Percentiles rank a stretch among this genome's conserved stretches.
Evolutionary conservation across 2,329 filamentous ascomycete species (phyloP).

Genomic region (Lanzia echinophila): DNA sequence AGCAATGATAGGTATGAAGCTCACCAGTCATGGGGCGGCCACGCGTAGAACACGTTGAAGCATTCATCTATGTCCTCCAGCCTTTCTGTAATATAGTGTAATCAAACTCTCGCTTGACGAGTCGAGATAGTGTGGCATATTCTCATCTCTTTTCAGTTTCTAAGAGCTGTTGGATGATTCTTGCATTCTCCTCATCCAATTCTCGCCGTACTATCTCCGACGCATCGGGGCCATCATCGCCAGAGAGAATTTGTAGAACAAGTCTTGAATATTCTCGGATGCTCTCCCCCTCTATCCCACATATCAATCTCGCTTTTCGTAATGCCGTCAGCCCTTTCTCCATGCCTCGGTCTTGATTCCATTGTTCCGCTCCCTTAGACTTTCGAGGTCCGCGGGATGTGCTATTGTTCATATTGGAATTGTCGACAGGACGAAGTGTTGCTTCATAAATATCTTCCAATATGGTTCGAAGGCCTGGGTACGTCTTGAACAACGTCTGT

Average conservation of each 20-base stretch:
- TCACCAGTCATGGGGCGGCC: background rate
- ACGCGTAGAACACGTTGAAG: background rate
- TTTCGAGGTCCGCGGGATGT: slow-evolving; percentile 2
- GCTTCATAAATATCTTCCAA: slow-evolving; percentile 44
- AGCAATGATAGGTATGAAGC: background rate
- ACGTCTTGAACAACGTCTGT: slow-evolving; percentile 44
- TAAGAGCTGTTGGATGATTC: slow-evolving; percentile 44
- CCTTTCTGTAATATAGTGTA: background rate
- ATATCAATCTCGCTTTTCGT: slow-evolving; percentile 42
- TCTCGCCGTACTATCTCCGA: slow-evolving; percentile 39
- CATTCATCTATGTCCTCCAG: background rate
- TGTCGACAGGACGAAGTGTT: slow-evolving; percentile 39
- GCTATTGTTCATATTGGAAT: background rate
- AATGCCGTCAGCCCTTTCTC: slow-evolving; percentile 49
- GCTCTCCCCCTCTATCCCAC: slow-evolving; percentile 50
- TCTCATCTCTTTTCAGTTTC: slow-evolving; percentile 33
- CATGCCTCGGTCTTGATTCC: slow-evolving; percentile 53
- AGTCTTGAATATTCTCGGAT: slow-evolving; percentile 55
- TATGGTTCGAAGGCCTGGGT: slow-evolving; percentile 42
- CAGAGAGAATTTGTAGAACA: slow-evolving; percentile 42
- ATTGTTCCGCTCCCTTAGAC: slow-evolving; percentile 28
- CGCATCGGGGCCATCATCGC: slow-evolving; percentile 27
- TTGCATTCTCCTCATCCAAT: slow-evolving; percentile 35
- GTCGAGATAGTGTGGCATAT: background rate
- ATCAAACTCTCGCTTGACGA: background rate